These are phyloP conservation scores for Trebouxia sp. DNA, from an alignment of 139 green algal species.

Conservation along the genomic window DNA sequence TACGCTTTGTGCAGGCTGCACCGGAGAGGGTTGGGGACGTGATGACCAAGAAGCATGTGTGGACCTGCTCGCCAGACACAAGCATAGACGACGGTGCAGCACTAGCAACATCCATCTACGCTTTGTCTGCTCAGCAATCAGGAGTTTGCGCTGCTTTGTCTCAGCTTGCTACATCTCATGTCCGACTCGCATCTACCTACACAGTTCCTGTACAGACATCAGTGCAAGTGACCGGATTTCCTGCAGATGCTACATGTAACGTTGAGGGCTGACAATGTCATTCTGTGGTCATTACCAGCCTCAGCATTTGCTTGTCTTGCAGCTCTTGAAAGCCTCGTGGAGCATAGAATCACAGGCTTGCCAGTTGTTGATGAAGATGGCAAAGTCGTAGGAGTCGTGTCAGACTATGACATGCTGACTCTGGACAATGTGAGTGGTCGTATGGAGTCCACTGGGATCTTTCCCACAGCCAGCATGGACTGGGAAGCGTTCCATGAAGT, in stretches of 20 bases:
- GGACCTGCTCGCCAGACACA: conserved; percentile 45
- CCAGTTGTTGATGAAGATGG: conserved; percentile 56
- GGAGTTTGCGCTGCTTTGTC: too few relatives aligned
- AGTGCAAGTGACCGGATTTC: too few relatives aligned
- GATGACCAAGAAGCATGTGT: conserved; percentile 52
- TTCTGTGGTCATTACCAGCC: background rate
- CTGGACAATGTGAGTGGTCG: conserved; percentile 64
- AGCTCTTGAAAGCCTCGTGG: conserved; percentile 62
- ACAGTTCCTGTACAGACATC: too few relatives aligned
- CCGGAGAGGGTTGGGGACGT: conserved; percentile 51
- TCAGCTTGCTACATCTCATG: background rate
- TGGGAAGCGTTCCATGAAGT: conserved; percentile 72
- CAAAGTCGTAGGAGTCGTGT: conserved; percentile 73
- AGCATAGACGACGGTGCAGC: conserved; percentile 53
- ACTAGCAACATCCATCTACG: background rate
- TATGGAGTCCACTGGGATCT: conserved; percentile 54
- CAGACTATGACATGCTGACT: conserved; percentile 82
- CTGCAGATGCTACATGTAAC: too few relatives aligned
- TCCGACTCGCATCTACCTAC: too few relatives aligned
- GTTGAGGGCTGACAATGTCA: background rate
- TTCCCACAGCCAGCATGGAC: conserved; percentile 54
- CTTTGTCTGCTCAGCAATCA: background rate
- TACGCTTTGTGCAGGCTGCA: conserved; percentile 1
- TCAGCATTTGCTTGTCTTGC: background rate
- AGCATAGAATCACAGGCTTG: conserved; percentile 61